A percentile compares a stretch with the other conserved stretches of the same genome.
Conservation (phyloP, 169 alveolate genomes). For the Eimeria falciformis region DNA sequence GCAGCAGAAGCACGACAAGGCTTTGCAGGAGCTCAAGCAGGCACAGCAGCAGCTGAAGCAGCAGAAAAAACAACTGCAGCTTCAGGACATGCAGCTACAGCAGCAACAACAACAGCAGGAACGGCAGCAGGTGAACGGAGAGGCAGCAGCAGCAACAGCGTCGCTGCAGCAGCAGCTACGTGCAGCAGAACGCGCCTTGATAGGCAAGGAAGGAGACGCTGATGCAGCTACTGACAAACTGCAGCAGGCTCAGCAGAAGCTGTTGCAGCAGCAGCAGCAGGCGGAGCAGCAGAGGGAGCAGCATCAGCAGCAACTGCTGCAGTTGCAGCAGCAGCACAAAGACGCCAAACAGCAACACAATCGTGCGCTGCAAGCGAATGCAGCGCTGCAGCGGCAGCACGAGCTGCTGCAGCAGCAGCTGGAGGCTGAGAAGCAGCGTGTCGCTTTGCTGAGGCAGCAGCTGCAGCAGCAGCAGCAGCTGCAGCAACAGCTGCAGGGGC, state of each 20-base stretch:
- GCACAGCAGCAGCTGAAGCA: conserved; percentile 58
- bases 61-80: conserved; percentile 28
- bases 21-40: neutral
- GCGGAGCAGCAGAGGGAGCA: conserved; percentile 11
- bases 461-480: conserved; percentile 3
- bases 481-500: conserved; percentile 56
- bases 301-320: conserved; percentile 64
- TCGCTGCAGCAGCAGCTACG: conserved; percentile 67
- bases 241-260: conserved; percentile 61
- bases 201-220: conserved; percentile 20
- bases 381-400: conserved; percentile 35
- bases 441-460: neutral
- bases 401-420: conserved; percentile 66
- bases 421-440: conserved; percentile 29
- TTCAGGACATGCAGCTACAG: conserved; percentile 53
- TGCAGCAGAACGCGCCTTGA: conserved; percentile 22
- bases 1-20: conserved; percentile 59
- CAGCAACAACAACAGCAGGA: conserved; percentile 52
- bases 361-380: conserved; percentile 12
- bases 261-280: conserved; percentile 65
- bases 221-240: conserved; percentile 25
- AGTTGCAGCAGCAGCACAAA: conserved; percentile 28
- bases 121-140: conserved; percentile 16
- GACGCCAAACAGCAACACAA: conserved; percentile 53
- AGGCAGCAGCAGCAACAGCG: conserved; percentile 1